A percentile compares a stretch with the other conserved stretches of the same genome.
Conservation (phyloP, 2,329 filamentous ascomycete species). For the Pezizomycotina sp. region DNA sequence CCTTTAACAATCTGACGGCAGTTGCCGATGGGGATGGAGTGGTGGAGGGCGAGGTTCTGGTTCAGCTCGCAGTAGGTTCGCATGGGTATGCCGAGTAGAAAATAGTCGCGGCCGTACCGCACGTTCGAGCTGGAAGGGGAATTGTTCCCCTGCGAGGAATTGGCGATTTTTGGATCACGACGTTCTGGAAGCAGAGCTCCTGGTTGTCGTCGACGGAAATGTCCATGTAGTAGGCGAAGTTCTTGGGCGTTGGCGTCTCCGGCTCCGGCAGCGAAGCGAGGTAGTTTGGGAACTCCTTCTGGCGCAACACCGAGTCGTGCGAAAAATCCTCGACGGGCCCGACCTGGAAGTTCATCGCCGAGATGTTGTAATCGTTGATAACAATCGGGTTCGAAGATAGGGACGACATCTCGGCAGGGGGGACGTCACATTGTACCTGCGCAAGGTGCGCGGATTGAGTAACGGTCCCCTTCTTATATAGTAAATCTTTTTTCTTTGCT, state of each 20-base stretch:
- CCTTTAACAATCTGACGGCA: conserved; percentile 13
- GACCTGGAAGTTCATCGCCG: conserved; percentile 16
- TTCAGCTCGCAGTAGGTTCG: conserved; percentile 15
- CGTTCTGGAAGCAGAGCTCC: conserved; percentile 19
- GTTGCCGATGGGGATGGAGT: conserved; percentile 16
- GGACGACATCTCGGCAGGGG: neutral
- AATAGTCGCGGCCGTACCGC: conserved; percentile 13
- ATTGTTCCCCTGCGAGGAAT: conserved; percentile 2
- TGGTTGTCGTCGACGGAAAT: conserved; percentile 17
- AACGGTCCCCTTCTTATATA: too few relatives aligned
- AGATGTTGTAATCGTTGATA: conserved; percentile 18
- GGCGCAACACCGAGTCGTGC: conserved; percentile 16
- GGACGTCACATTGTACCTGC: neutral
- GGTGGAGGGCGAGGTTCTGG: conserved; percentile 13
- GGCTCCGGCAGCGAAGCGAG: conserved; percentile 10
- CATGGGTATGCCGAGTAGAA: conserved; percentile 15
- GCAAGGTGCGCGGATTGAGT: neutral
- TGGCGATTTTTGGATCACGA: conserved; percentile 19
- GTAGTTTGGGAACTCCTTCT: conserved; percentile 19
- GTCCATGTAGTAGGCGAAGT: conserved; percentile 19
- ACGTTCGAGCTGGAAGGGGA: neutral
- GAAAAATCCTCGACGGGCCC: conserved; percentile 19
- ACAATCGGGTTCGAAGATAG: conserved; percentile 13
- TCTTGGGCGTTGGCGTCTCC: too few relatives aligned
- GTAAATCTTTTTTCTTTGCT: too few relatives aligned